phyloP scores from a whole-genome alignment of 1,284 basidiomycete species.

The Leccinum cinnamomeum region DNA sequence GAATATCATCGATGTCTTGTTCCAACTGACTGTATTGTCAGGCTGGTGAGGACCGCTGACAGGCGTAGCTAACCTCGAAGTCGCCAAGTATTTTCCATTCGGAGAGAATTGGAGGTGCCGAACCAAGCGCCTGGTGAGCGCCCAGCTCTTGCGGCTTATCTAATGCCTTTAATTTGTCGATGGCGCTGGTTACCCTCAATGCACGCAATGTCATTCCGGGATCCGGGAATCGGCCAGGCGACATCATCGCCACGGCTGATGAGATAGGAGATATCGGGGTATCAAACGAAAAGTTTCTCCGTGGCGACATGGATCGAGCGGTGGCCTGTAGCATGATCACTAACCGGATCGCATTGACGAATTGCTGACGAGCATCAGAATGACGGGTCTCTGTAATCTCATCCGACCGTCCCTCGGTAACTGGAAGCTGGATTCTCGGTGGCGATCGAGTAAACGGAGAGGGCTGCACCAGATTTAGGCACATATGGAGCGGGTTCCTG shows the following conservation, averaged over 20 bases:
- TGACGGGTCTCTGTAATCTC: constrained; percentile 27
- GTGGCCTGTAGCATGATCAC: constrained; percentile 48
- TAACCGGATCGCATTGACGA: constrained; percentile 45
- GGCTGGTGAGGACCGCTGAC: neutral
- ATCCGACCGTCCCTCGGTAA: constrained; percentile 31
- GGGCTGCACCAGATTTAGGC: constrained; percentile 21
- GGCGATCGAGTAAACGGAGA: constrained; percentile 25
- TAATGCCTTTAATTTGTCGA: constrained; percentile 58
- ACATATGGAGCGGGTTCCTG: constrained; percentile 24
- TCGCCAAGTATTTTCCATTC: constrained; percentile 40
- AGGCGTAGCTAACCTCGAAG: constrained; percentile 31
- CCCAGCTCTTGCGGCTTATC: constrained; percentile 52
- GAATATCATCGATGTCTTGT: constrained; percentile 73
- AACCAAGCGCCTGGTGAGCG: constrained; percentile 37
- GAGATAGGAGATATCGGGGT: constrained; percentile 9
- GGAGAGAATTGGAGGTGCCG: constrained; percentile 44
- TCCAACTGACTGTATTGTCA: constrained; percentile 55
- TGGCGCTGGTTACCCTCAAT: constrained; percentile 34
- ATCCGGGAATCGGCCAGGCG: too few relatives aligned
- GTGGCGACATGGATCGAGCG: constrained; percentile 33
- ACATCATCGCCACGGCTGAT: too few relatives aligned
- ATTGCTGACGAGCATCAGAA: constrained; percentile 38
- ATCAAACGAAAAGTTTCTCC: constrained; percentile 32
- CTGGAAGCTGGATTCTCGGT: constrained; percentile 33
- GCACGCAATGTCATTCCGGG: too few relatives aligned